Conservation (phyloP, 139 green algal species). For the Chlorella sp. region DNA sequence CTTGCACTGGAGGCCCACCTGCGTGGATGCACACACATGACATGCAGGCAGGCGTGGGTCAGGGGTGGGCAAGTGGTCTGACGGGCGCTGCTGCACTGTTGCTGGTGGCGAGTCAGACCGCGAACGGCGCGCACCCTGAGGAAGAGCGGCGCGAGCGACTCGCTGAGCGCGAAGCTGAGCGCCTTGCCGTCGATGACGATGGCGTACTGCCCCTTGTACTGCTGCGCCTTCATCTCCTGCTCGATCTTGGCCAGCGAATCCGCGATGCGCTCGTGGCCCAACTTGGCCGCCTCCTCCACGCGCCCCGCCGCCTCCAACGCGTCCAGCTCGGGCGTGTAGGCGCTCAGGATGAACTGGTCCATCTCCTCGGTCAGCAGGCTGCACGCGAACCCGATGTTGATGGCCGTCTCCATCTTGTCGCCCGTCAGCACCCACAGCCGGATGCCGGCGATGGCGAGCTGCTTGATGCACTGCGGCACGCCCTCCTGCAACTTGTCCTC, state of each 20-base stretch:
- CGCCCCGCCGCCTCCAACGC: constrained; percentile 13
- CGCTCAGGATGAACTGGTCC: constrained; percentile 47
- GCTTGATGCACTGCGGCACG: constrained; percentile 86
- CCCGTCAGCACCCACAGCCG: constrained; percentile 91
- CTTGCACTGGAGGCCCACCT: constrained; percentile 44
- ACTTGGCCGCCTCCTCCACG: constrained; percentile 19
- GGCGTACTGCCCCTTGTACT: constrained; percentile 15
- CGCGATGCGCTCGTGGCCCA: constrained; percentile 16
- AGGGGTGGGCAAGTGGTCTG: too few relatives aligned
- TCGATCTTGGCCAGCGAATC: constrained; percentile 27
- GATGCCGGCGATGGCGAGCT: constrained; percentile 80
- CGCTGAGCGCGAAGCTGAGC: constrained; percentile 58
- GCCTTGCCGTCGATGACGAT: constrained; percentile 84
- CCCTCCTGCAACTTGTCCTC: constrained; percentile 98
- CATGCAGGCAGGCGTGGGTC: too few relatives aligned
- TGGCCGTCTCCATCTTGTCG: constrained; percentile 83
- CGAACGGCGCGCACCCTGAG: too few relatives aligned
- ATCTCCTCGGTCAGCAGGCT: constrained; percentile 69
- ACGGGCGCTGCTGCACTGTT: too few relatives aligned
- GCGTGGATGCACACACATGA: too few relatives aligned
- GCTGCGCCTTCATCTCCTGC: constrained; percentile 15
- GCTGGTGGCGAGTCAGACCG: too few relatives aligned
- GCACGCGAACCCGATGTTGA: constrained; percentile 92
- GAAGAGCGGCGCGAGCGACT: constrained; percentile 27
- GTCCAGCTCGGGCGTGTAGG: constrained; percentile 22